A percentile compares a stretch with the other conserved stretches of the same genome.
Conservation (phyloP, 1,284 basidiomycete species). For the Stygiomarasmius scandens region DNA sequence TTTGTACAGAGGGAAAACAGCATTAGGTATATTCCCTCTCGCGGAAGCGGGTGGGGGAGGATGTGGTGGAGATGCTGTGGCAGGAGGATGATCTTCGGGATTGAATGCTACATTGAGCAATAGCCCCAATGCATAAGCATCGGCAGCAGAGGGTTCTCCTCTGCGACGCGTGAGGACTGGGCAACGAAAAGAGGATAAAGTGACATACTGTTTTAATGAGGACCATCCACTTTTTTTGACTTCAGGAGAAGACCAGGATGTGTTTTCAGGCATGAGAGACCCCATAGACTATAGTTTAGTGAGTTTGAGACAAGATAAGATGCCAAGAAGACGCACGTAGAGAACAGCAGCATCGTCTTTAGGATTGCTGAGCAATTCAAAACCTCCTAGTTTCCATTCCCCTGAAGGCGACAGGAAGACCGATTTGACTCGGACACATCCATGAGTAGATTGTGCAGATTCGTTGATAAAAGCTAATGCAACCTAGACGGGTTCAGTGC, state of each 20-base stretch:
- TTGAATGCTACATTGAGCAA: conserved; percentile 89
- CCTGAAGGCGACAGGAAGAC: conserved; percentile 91
- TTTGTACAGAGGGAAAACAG: conserved; percentile 84
- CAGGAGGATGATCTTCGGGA: conserved; percentile 69
- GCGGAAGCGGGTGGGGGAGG: conserved; percentile 73
- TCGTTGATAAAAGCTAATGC: conserved; percentile 93
- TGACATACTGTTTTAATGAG: conserved; percentile 75
- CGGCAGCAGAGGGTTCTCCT: conserved; percentile 70
- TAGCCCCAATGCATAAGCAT: conserved; percentile 87
- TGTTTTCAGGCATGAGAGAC: conserved; percentile 63
- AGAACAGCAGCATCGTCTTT: conserved; percentile 77
- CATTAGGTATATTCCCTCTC: conserved; percentile 77
- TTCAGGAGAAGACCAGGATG: conserved; percentile 76
- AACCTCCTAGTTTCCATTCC: conserved; percentile 96
- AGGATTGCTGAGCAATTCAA: conserved; percentile 85
- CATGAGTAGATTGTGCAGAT: conserved; percentile 85
- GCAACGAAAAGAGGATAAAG: conserved; percentile 5
- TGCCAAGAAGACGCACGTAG: conserved; percentile 63
- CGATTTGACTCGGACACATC: conserved; percentile 77
- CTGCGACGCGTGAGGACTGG: conserved; percentile 40
- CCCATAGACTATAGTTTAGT: conserved; percentile 62
- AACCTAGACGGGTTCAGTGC: conserved; percentile 51
- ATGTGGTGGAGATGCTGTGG: conserved; percentile 71
- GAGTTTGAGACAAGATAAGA: conserved; percentile 11
- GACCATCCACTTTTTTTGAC: conserved; percentile 91